phyloP scores from a whole-genome alignment of 129 eudicot species.

The Artemisia argyi region DNA sequence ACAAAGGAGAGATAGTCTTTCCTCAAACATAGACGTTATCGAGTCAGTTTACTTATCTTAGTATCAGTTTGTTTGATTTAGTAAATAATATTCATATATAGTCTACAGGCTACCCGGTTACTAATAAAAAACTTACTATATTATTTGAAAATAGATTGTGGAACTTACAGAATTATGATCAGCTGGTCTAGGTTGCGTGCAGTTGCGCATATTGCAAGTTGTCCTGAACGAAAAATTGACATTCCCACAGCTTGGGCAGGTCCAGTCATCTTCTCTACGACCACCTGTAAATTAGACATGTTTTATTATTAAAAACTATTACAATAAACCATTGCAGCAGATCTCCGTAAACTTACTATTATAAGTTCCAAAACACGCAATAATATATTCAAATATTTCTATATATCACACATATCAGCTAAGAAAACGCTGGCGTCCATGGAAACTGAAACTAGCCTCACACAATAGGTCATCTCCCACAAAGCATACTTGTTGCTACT shows the following conservation, averaged over 20 bases:
- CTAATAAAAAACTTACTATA: not conserved
- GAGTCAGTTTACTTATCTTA: too few relatives aligned
- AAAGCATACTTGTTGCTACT: too few relatives aligned
- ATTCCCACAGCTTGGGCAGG: conserved; percentile 90
- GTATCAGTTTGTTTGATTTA: too few relatives aligned
- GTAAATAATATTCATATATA: too few relatives aligned
- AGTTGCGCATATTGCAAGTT: conserved; percentile 91
- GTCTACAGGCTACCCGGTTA: too few relatives aligned
- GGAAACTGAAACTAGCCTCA: too few relatives aligned
- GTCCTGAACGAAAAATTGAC: conserved; percentile 87
- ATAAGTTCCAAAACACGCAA: not conserved
- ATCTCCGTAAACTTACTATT: not conserved
- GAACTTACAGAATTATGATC: conserved; percentile 70
- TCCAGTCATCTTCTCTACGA: conserved; percentile 95
- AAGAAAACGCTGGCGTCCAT: not conserved
- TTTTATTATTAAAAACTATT: not conserved
- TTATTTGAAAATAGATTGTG: not conserved
- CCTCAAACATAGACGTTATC: too few relatives aligned
- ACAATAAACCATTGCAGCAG: not conserved
- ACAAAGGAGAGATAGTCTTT: too few relatives aligned
- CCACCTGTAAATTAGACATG: conserved; percentile 49
- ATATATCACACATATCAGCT: not conserved
- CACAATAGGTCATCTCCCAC: too few relatives aligned
- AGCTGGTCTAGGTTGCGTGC: conserved; percentile 91
- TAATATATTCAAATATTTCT: not conserved